A percentile compares a stretch with the other conserved stretches of the same genome.
phyloP scores from a whole-genome alignment of 805 yeast genomes.

The Priceomyces haplophilus region DNA sequence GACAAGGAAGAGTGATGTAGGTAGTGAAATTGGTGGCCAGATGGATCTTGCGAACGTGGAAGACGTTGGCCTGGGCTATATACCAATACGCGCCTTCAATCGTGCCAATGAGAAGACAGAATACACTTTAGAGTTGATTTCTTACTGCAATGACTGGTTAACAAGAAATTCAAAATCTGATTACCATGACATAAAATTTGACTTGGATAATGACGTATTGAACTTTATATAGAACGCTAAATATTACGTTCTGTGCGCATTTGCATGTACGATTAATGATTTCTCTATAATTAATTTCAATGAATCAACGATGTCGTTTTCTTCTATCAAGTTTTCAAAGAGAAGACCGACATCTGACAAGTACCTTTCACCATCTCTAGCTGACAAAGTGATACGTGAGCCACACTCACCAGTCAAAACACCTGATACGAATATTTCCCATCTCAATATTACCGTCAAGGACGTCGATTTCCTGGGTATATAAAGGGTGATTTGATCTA shows the following conservation, averaged over 20 bases:
- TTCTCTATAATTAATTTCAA: constrained; percentile 22
- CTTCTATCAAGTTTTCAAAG: constrained; percentile 19
- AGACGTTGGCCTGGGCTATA: constrained; percentile 21
- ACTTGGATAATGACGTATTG: constrained; percentile 25
- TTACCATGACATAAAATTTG: constrained; percentile 17
- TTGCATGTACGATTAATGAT: constrained; percentile 10
- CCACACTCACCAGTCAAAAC: constrained; percentile 23
- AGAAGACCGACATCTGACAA: constrained; percentile 11
- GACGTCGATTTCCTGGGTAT: constrained; percentile 4
- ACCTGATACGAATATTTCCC: constrained; percentile 25
- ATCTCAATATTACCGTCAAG: constrained; percentile 12
- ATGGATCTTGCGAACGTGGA: constrained; percentile 8
- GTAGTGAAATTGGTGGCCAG: constrained; percentile 5
- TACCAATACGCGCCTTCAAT: constrained; percentile 35
- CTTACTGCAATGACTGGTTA: constrained; percentile 25
- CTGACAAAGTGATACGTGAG: constrained; percentile 13
- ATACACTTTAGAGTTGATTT: constrained; percentile 24
- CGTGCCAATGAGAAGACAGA: constrained; percentile 28
- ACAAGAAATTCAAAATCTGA: constrained; percentile 8
- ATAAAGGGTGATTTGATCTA: constrained; percentile 16
- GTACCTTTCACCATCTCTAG: constrained; percentile 8
- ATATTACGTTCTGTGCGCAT: neutral
- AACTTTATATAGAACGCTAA: constrained; percentile 1
- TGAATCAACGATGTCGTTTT: constrained; percentile 25
- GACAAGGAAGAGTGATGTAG: constrained; percentile 3